Base-by-base conservation (phyloP, 768 basidiomycete species). In the Ramaria rubella region DNA sequence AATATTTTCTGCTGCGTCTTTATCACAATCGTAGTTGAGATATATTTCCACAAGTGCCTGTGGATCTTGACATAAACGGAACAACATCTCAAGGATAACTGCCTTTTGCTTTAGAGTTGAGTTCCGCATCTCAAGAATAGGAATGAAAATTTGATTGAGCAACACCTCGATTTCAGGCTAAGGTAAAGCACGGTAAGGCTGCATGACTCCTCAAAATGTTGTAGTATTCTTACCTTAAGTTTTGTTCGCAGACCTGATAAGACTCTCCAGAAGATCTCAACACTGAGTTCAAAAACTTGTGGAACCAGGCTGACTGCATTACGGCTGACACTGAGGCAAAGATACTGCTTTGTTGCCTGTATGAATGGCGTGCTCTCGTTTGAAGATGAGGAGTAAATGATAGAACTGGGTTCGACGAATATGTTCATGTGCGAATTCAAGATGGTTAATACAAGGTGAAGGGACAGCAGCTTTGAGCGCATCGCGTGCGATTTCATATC, bases 101-200 rank as follows among this genome's bases (percentile, higher is more conserved):
- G 87, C 87, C 72, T 99, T 98, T 69, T 98, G 96, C 65, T 92
- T 92, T 49, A 95, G 73, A 1, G 94, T 96, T 5, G 95, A 90
- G 8, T 90, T 98, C 67, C 86, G 85, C 94, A 99, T 97, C 72
- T 99, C 96, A 57, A 98, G 76, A 48, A 99, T 95, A 1, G 96
- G 96, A 55, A 98, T 85, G 75, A 98, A 99, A 60, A 99, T 98
- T 69, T 99, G 96, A 63, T 96, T 94, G 48, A 99, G 71, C n/a
- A 99, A 77, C 34, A 99, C 94, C 69, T 97, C 95, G 57, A 98
- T 97, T 70, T 99, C 96, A 88, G 97, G 96, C 95, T 97, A 23
- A 51, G 46, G 51, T 15, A 48, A 48, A 58, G 36, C 54, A 67
- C 30, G 63, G 54, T 50, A 29, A 42, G 17, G 38, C 36, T 40